Evolutionary conservation across 2,329 filamentous ascomycete species (phyloP).

Genomic region (Hypoxylon sp.): DNA sequence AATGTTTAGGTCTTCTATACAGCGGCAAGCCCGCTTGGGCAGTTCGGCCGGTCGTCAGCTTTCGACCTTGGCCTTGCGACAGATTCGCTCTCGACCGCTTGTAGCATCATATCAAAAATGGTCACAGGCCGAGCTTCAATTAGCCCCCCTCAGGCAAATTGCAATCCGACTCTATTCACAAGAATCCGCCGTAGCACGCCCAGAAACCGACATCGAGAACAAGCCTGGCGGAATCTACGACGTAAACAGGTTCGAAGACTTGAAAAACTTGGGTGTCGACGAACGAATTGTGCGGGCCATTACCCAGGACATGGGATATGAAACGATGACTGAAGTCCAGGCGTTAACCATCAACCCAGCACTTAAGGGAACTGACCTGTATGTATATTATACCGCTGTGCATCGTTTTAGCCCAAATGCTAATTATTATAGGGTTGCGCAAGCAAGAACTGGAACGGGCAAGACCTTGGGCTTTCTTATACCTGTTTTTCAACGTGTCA

Average conservation of each 20-base stretch:
- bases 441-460: conserved; percentile 96
- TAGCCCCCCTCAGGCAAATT: conserved; percentile 39
- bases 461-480: conserved; percentile 96
- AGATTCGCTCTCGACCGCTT: conserved; percentile 39
- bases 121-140: conserved; percentile 32
- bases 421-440: conserved; percentile 76
- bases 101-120: conserved; percentile 32
- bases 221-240: conserved; percentile 46
- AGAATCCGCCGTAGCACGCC: conserved; percentile 43
- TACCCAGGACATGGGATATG: conserved; percentile 79
- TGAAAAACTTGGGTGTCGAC: conserved; percentile 69
- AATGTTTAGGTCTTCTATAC: conserved; percentile 53
- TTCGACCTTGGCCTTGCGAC: conserved; percentile 42
- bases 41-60: conserved; percentile 49
- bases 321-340: conserved; percentile 94
- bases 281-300: conserved; percentile 77
- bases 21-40: conserved; percentile 53
- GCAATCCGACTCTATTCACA: conserved; percentile 47
- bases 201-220: conserved; percentile 30
- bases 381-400: conserved; percentile 58
- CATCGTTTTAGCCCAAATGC: conserved; percentile 18
- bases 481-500: conserved; percentile 85
- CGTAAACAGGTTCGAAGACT: conserved; percentile 62
- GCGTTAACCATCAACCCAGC: conserved; percentile 84
- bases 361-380: conserved; percentile 86